phyloP scores from a whole-genome alignment of 192 early-diverging fungal species.

The Coemansia sp. region DNA sequence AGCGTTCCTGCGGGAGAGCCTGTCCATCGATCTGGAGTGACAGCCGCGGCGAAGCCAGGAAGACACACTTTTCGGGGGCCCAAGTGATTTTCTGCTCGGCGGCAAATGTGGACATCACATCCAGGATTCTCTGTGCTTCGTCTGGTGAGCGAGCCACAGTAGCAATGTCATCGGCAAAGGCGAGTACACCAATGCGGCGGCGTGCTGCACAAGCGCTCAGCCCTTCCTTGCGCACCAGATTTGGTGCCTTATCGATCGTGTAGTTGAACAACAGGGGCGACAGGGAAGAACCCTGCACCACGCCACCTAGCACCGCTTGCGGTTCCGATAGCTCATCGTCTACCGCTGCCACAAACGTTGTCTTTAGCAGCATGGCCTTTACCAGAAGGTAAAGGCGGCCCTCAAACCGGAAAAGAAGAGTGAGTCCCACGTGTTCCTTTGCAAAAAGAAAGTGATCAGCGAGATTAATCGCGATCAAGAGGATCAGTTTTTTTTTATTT shows the following conservation, averaged over 20 bases:
- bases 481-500: too few species aligned
- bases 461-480: too few species aligned
- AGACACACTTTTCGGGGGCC: conserved; percentile 5
- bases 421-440: too few species aligned
- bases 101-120: background rate
- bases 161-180: too few species aligned
- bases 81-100: too few species aligned
- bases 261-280: conserved; percentile 10
- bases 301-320: background rate
- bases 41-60: background rate
- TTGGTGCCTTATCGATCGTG: background rate
- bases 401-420: too few species aligned
- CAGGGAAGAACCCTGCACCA: conserved; percentile 6
- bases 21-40: background rate
- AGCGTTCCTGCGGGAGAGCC: background rate
- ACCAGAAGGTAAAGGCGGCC: background rate
- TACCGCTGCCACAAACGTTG: background rate
- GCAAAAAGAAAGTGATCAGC: too few species aligned
- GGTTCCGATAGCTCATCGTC: background rate
- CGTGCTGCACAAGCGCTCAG: background rate
- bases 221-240: background rate
- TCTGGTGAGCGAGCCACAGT: too few species aligned
- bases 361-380: background rate
- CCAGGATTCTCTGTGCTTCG: background rate
- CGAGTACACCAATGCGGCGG: background rate